Base-by-base conservation (phyloP, 306 rosid genomes). In the Alnus rubra region DNA sequence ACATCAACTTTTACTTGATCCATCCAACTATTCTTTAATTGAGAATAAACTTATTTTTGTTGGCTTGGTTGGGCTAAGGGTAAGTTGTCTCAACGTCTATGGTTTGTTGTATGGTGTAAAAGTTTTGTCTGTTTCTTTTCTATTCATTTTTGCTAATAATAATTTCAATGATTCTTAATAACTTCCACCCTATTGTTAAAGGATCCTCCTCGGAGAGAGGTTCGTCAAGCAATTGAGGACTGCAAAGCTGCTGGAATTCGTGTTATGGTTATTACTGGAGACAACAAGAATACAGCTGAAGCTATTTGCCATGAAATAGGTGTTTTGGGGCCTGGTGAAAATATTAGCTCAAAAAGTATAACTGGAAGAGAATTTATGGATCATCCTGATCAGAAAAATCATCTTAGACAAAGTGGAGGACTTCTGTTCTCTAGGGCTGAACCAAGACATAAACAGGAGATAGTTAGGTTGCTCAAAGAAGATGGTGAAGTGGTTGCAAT, bases 121-220 rank as follows among this genome's bases (percentile, higher is more conserved):
- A 59, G 45, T 23, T 1, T 56, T 28, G 65, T 59, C 65, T 28
- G 15, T 56, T 10, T 23, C 6, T 23, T 23, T 58, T 58, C 65
- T 58, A 58, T 58, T 58, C 13, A 19, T 58, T 58, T 58, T 19
- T 58, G 37, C 35, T 58, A 28, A 58, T 10, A 28, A 28, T 31
- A 28, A 28, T 28, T 28, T 42, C 37, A 59, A 59, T 1, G 65
- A 1, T 59, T 23, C 65, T 59, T 59, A 8, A 11, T 0, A 59
- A 59, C 7, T 59, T 16, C 15, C 7, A 12, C 65, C 74, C 53
- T 54, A 76, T 72, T 55, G 64, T 80, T 53, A 18, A 52, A 94
- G 98, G 98, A 92, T 83, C 98, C 98, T 59, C 98, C 98, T 50
- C 86, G 98, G 80, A 88, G 78, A 71, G 98, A 92, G 85, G 98